Conservation (phyloP, 495 filamentous ascomycete species). For the Cudoniella acicularis region DNA sequence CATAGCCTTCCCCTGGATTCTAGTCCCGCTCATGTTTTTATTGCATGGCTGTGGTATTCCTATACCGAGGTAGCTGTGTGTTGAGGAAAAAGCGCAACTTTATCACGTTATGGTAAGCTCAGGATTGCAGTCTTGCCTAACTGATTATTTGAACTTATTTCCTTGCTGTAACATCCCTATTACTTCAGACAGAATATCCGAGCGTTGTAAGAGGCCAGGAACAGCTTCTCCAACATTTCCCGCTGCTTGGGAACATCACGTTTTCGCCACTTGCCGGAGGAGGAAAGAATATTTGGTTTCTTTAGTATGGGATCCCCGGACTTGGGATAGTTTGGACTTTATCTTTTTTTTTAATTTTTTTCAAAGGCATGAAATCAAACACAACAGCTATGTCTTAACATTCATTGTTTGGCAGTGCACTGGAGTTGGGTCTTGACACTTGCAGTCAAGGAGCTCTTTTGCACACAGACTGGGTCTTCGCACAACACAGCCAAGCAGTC, state of each 20-base stretch:
- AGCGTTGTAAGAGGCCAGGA: not conserved
- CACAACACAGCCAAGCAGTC: too few species aligned
- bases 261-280: constrained; percentile 10
- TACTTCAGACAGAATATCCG: not conserved
- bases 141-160: too few species aligned
- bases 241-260: constrained; percentile 13
- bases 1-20: too few species aligned
- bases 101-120: too few species aligned
- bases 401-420: not conserved
- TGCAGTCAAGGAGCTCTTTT: not conserved
- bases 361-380: not conserved
- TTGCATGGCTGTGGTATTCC: too few species aligned
- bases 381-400: not conserved
- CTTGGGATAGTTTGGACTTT: not conserved
- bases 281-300: not conserved
- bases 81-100: too few species aligned
- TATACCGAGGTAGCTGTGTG: too few species aligned
- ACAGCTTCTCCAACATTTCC: not conserved
- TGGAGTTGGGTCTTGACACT: not conserved
- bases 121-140: too few species aligned
- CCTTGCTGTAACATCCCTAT: too few species aligned
- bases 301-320: not conserved
- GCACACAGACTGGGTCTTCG: too few species aligned
- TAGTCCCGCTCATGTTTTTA: too few species aligned
- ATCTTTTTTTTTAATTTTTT: not conserved